Evolutionary conservation across 768 basidiomycete species (phyloP), one percentile per base, ranked within the genome.

Genomic region (Hysterangium stoloniferum): DNA sequence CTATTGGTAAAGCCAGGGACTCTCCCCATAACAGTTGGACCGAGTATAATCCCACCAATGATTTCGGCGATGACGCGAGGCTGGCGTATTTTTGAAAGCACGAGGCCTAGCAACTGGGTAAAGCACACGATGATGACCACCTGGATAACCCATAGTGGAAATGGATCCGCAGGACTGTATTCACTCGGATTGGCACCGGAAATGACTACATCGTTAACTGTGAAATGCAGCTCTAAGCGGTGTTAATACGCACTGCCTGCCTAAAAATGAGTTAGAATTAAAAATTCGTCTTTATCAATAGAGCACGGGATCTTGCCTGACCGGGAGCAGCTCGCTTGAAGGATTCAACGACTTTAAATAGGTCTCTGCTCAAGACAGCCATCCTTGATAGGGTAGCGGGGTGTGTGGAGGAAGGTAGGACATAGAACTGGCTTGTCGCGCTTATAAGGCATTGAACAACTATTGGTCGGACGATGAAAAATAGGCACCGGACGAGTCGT

Each of bases 31-130:
- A 45, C 52, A 4, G 66, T 68, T 0, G 66, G 68, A 36, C 92
- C 93, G 9, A 97, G 75, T 19, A 97, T 59, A 56, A 98, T 81
- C 19, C 95, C 95, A 0, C 84, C 90, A 49, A 97, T 78, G 53
- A 96, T 85, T 64, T 97, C 94, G 35, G 92, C 82, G 46, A 96
- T 91, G 53, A 97, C 94, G n/a, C 83, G 74, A 1, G 95, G 95
- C 60, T 97, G 94, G 29, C 79, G 80, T 31, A 95, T 79, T 49
- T 74, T 80, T 6, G 70, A 64, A 19, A 96, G 71, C 45, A 77
- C 52, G 17, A 86, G 64, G 0, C 79, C 73, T 8, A 97, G 78
- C 4, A 85, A 52, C 60, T 93, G 87, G 32, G 82, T 80, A 74
- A 92, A 80, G 29, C 66, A 67, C 50, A 96, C 73, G 68, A 98